Percentiles rank a stretch among this genome's conserved stretches.
Conservation (phyloP, 2,329 filamentous ascomycete genomes). For the Colletotrichum sp. region DNA sequence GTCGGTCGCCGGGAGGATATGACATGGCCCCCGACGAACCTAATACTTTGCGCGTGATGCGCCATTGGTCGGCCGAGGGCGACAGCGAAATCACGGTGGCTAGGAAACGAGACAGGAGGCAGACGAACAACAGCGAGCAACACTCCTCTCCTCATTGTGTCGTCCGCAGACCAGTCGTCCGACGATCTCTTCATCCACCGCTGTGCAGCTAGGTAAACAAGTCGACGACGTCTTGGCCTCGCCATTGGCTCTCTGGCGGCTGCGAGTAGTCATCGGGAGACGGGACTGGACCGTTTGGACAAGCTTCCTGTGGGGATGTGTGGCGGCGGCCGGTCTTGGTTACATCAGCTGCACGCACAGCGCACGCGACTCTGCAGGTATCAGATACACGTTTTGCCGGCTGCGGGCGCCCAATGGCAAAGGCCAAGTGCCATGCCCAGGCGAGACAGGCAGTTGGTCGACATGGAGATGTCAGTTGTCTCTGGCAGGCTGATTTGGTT, state of each 20-base stretch:
- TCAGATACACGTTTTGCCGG: not conserved
- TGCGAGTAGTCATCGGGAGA: slow-evolving; percentile 12
- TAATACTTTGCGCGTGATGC: not conserved
- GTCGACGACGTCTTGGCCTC: not conserved
- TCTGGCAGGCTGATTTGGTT: not conserved
- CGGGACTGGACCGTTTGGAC: slow-evolving; percentile 19
- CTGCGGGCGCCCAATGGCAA: not conserved
- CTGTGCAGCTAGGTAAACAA: slow-evolving; percentile 15
- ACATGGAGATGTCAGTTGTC: not conserved
- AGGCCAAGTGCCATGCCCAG: not conserved
- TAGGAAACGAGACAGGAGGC: slow-evolving; percentile 10
- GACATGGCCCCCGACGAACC: not conserved
- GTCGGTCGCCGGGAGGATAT: not conserved
- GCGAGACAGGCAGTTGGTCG: not conserved
- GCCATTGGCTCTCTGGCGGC: slow-evolving; percentile 11
- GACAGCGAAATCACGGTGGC: slow-evolving; percentile 15
- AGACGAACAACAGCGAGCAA: not conserved
- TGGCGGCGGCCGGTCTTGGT: not conserved
- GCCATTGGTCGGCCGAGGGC: not conserved
- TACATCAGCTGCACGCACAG: not conserved
- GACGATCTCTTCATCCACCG: slow-evolving; percentile 16
- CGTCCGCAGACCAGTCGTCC: not conserved
- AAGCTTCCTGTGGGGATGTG: slow-evolving; percentile 14
- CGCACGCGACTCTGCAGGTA: not conserved
- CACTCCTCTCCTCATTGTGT: not conserved